Evolutionary conservation across 2,329 filamentous ascomycete genomes (phyloP).

Genomic region (Thielaviopsis musarum): DNA sequence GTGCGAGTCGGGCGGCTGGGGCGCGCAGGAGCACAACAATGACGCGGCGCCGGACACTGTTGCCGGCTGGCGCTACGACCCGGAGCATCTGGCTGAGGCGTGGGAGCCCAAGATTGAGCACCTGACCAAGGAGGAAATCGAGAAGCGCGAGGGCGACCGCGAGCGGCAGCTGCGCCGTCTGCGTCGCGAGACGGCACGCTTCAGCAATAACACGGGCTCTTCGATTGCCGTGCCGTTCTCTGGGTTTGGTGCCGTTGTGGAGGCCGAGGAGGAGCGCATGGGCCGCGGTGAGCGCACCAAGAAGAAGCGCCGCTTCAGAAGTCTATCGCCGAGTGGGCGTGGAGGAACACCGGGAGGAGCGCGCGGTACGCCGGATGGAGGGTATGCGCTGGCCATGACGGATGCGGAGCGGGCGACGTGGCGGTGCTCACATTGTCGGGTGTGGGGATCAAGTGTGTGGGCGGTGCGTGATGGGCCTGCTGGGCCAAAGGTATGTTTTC

Average conservation of each 20-base stretch:
- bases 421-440: slow-evolving; percentile 74
- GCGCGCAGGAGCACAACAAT: slow-evolving; percentile 60
- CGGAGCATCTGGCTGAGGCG: slow-evolving; percentile 68
- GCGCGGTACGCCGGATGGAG: slow-evolving; percentile 67
- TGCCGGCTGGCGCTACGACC: slow-evolving; percentile 90
- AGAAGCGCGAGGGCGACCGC: slow-evolving; percentile 86
- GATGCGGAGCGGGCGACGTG: slow-evolving; percentile 68
- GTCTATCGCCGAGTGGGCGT: slow-evolving; percentile 63
- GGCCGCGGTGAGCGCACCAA: slow-evolving; percentile 84
- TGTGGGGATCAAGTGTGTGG: slow-evolving; percentile 87
- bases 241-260: slow-evolving; percentile 32
- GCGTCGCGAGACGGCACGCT: slow-evolving; percentile 78
- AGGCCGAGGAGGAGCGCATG: slow-evolving; percentile 63
- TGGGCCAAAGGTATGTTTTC: slow-evolving; percentile 57
- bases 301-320: slow-evolving; percentile 86
- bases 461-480: slow-evolving; percentile 81
- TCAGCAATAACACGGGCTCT: slow-evolving; percentile 74
- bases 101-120: slow-evolving; percentile 73
- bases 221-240: slow-evolving; percentile 52
- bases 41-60: slow-evolving; percentile 68
- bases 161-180: slow-evolving; percentile 79
- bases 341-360: slow-evolving; percentile 41
- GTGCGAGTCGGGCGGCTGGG: slow-evolving; percentile 71
- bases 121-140: slow-evolving; percentile 88
- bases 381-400: slow-evolving; percentile 52